These are phyloP conservation scores for Cercospora nicotianae DNA, from an alignment of 2,329 filamentous ascomycete species.

Conservation along the genomic window DNA sequence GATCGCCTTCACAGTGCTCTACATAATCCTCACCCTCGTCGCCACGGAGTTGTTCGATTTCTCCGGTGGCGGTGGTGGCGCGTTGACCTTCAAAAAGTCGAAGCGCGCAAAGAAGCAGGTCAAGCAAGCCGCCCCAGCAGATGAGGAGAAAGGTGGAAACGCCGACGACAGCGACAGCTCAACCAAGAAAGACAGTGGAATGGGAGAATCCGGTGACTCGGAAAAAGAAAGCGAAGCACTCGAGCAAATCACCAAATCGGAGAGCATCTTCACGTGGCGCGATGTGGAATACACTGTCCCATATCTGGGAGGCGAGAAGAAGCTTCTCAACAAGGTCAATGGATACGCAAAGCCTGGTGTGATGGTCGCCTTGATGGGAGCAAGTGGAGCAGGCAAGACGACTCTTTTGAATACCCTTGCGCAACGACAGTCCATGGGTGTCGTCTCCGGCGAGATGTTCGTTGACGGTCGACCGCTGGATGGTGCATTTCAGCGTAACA, in stretches of 20 bases:
- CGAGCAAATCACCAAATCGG: slow-evolving; percentile 55
- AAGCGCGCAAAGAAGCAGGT: slow-evolving; percentile 59
- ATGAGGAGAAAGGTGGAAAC: slow-evolving; percentile 58
- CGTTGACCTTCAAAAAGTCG: slow-evolving; percentile 70
- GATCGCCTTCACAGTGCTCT: slow-evolving; percentile 72
- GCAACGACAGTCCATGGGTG: slow-evolving; percentile 67
- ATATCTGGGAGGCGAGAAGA: slow-evolving; percentile 61
- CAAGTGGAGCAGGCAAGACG: slow-evolving; percentile 79
- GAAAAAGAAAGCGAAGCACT: slow-evolving; percentile 45
- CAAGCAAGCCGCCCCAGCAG: slow-evolving; percentile 48
- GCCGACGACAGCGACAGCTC: slow-evolving; percentile 38
- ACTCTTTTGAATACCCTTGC: slow-evolving; percentile 76
- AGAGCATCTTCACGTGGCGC: slow-evolving; percentile 69
- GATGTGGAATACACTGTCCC: slow-evolving; percentile 72
- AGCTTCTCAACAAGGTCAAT: slow-evolving; percentile 67
- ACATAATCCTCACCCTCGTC: slow-evolving; percentile 68
- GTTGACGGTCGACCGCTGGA: slow-evolving; percentile 65
- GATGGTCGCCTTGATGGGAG: slow-evolving; percentile 79
- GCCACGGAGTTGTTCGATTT: slow-evolving; percentile 70
- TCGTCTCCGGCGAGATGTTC: slow-evolving; percentile 68
- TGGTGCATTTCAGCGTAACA: slow-evolving; percentile 65
- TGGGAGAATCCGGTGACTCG: slow-evolving; percentile 34
- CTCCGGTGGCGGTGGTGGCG: slow-evolving; percentile 62
- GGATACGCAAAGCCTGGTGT: slow-evolving; percentile 79
- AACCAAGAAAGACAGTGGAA: slow-evolving; percentile 33